Evolutionary conservation across 2,329 filamentous ascomycete genomes (phyloP).

Genomic region (Ophiostoma pallidulum): DNA sequence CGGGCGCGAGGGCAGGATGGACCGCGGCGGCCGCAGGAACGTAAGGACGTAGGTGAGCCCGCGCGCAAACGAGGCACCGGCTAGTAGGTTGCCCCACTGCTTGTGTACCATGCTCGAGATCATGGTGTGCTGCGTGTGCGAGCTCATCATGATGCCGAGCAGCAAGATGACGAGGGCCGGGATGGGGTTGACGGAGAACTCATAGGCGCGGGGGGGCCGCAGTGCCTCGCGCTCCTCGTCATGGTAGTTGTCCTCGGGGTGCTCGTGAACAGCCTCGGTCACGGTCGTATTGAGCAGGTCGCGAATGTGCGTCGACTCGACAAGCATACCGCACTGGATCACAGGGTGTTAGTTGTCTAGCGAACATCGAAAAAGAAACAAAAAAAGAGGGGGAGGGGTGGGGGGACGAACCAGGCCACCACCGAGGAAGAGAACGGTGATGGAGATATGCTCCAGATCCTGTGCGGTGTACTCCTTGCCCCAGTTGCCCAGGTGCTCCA

Average conservation of each 20-base stretch:
- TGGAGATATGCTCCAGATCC: conserved; percentile 86
- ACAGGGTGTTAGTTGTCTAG: conserved; percentile 14
- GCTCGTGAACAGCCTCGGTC: conserved; percentile 25
- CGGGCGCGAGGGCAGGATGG: conserved; percentile 70
- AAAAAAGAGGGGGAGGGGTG: no score
- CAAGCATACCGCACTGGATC: conserved; percentile 66
- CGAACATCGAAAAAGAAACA: background rate
- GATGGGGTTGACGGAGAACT: conserved; percentile 76
- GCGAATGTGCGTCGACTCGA: conserved; percentile 65
- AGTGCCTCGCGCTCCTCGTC: conserved; percentile 41
- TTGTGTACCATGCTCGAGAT: conserved; percentile 85
- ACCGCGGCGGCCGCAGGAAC: conserved; percentile 72
- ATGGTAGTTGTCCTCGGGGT: conserved; percentile 25
- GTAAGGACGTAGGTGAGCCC: conserved; percentile 69
- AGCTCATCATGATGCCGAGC: conserved; percentile 89
- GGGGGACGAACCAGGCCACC: conserved; percentile 57
- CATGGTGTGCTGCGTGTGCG: conserved; percentile 76
- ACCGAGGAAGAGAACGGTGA: conserved; percentile 87
- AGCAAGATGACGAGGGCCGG: conserved; percentile 79
- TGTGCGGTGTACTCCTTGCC: conserved; percentile 61
- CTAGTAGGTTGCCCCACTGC: conserved; percentile 83
- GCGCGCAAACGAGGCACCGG: conserved; percentile 70
- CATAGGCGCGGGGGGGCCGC: conserved; percentile 56
- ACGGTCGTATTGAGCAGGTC: conserved; percentile 52
- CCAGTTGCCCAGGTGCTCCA: conserved; percentile 74